Base-by-base conservation (phyloP, 257 asterid species). In the Solanum clarkiae region DNA sequence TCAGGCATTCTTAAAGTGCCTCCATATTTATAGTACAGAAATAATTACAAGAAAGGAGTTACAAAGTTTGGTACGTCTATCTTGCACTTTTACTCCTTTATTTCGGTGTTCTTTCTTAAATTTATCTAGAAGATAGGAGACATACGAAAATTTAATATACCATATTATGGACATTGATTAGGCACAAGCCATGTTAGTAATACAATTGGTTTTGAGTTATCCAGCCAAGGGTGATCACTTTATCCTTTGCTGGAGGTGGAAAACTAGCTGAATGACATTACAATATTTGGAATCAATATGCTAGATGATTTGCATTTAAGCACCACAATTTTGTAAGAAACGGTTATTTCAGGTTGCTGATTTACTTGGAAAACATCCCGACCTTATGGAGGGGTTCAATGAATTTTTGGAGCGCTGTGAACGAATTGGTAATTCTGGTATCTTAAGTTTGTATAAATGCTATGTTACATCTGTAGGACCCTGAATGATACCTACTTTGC, bases 381-480 rank as follows among this genome's bases (percentile, higher is more conserved):
- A 94, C 91, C 97, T 94, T 80, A 88, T 92, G 94, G 98, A 94
- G 89, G 95, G 93, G 81, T 94, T 94, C 89, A 88, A 81, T 84
- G 95, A 93, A 68, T 93, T 94, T 89, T 87, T 94, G 90, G 95
- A 91, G 90, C 97, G 92, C 65, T 92, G 98, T 69, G 98, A 92
- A 90, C 90, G 91, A 86, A 91, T 91, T 62, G 97, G 97, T 93
- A 91, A 82, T 68, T 69, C 54, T 59, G 80, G 84, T 69, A 81
- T 85, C 85, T 88, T 66, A 17, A 80, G 84, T 82, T 53, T 45
- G 74, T 60, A 8, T 45, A 32, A 66, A 81, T 80, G 56, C 80
- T 9, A n/a, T 51, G n/a, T 69, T 68, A 60, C 59, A 44, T 66
- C 57, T 29, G 54, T 56, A 71, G 80, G 84, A 40, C 49, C 82